Percentiles rank a stretch among this genome's conserved stretches.
These are phyloP conservation scores for Alternaria tenuissima DNA, from an alignment of 2,329 filamentous ascomycete species.

Conservation along the genomic window DNA sequence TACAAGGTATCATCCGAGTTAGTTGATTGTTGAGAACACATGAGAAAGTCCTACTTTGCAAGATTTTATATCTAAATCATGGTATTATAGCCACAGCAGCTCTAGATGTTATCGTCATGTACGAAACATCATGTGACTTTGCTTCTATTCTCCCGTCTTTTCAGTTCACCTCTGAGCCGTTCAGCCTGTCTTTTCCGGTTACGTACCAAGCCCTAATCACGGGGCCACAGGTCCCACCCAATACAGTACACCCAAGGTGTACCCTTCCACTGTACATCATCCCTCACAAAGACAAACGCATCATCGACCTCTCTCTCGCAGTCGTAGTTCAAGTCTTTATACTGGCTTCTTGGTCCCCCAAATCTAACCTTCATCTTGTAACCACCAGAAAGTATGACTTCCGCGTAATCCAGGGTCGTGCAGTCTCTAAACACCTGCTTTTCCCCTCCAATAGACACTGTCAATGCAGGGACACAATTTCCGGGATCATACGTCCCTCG, in stretches of 20 bases:
- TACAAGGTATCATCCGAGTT: background rate
- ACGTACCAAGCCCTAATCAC: background rate
- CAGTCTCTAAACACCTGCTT: background rate
- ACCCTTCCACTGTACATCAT: background rate
- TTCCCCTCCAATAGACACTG: background rate
- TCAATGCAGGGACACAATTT: background rate
- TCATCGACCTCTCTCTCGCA: background rate
- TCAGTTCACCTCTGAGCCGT: background rate
- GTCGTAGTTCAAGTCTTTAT: background rate
- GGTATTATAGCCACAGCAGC: background rate
- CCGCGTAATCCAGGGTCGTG: background rate
- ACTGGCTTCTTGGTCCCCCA: background rate
- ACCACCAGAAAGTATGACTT: background rate
- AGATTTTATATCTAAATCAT: no score
- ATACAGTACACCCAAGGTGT: background rate
- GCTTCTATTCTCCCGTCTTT: background rate
- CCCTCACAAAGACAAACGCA: background rate
- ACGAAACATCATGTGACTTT: accelerated
- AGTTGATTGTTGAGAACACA: background rate
- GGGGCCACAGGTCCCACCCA: no score
- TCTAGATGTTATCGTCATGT: background rate
- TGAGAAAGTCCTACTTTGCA: background rate
- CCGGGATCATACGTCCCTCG: background rate
- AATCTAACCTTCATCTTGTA: background rate
- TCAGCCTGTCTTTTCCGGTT: background rate